Percentiles rank a stretch among this genome's conserved stretches.
Conservation (phyloP, 202 grass and related monocot genomes). For the Brachypodium distachyon region DNA sequence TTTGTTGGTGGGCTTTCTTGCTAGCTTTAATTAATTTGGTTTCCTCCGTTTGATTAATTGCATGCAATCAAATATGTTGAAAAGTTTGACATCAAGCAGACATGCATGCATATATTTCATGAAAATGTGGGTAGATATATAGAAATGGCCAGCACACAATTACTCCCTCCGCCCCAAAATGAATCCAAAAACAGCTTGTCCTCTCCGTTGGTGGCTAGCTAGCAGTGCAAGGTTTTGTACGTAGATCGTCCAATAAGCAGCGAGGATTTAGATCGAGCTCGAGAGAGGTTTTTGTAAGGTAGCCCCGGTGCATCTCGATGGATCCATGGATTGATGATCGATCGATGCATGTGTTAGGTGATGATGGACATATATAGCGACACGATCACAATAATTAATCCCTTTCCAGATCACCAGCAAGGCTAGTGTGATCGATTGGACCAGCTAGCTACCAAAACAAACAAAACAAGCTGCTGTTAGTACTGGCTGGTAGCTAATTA, state of each 20-base stretch:
- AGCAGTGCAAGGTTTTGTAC: too few species aligned
- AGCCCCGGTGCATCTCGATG: too few species aligned
- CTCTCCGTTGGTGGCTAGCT: too few species aligned
- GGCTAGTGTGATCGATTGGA: not conserved
- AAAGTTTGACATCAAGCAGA: too few species aligned
- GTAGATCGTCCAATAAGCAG: not conserved
- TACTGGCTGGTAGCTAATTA: too few species aligned
- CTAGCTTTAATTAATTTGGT: not conserved
- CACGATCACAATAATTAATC: not conserved
- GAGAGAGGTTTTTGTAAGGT: not conserved
- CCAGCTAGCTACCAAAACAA: not conserved
- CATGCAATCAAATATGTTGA: too few species aligned
- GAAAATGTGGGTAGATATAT: too few species aligned
- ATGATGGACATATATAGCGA: not conserved
- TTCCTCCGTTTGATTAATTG: too few species aligned
- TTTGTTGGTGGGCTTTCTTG: not conserved
- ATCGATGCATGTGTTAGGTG: not conserved
- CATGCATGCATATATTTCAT: too few species aligned
- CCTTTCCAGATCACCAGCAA: not conserved
- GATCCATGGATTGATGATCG: not conserved
- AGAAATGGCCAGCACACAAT: too few species aligned
- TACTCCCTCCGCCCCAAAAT: too few species aligned
- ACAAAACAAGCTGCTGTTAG: not conserved
- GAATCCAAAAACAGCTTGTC: too few species aligned
- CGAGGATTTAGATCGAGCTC: not conserved